Base-by-base conservation (phyloP, 257 asterid genomes). In the Solanum arcanum region DNA sequence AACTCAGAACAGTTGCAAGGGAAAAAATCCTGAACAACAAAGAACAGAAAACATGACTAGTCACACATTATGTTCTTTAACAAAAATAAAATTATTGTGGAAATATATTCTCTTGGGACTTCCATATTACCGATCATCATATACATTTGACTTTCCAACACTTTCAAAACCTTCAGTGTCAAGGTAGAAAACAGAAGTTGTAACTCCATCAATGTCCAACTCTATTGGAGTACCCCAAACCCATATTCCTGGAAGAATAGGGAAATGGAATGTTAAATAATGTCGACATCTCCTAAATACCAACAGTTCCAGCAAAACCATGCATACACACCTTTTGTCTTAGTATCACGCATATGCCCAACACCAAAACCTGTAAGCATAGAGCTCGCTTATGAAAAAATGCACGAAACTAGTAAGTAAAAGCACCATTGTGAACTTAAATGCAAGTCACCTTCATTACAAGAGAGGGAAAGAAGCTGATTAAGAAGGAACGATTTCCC, bases 161-260 rank as follows among this genome's bases (percentile, higher is more conserved):
- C 98, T 97, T 94, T 97, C 99, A 92, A 97, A 96, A 84, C 99
- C 99, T 92, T 97, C 99, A 1, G 99, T 97, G 88, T 97, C 99
- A 82, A 97, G 98, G 93, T 93, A 97, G 92, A 97, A 92, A 87
- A 96, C 96, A 85, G 99, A 97, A 56, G 98, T 97, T 89, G 90
- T 95, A 73, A 94, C 95, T 88, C 99, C 99, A 88, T 86, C 88
- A n/a, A 97, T 90, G 41, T 95, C 96, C 91, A 95, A 46, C 87
- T 93, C 98, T 16, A 94, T 11, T 82, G 98, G 99, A 88, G 92
- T 78, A 88, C 98, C 99, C 99, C 99, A 97, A 60, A 96, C 96
- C 99, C 99, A 96, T 90, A 97, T 94, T 46, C 99, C 99, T 96
- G 91, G 86, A 83, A 60, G 60, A 84, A 44, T 47, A 73, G 59